Evolutionary conservation across 177 flowering plant species (phyloP).

Genomic region (Tripterygium wilfordii): DNA sequence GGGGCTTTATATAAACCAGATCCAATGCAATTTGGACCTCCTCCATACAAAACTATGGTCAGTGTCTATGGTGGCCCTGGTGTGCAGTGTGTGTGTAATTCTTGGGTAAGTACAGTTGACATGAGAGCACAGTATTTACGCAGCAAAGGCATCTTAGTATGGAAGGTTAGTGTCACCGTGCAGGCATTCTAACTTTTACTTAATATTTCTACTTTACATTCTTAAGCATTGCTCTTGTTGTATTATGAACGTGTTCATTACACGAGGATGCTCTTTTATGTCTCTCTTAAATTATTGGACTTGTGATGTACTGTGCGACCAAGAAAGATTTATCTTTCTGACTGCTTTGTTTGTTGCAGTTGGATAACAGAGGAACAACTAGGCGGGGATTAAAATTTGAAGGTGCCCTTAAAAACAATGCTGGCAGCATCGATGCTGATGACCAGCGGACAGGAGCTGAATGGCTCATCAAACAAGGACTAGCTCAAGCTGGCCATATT

Average conservation of each 20-base stretch:
- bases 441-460: constrained; percentile 81
- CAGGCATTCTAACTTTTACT: not conserved
- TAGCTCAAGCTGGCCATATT: constrained; percentile 60
- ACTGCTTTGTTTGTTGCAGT: constrained; percentile 31
- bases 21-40: constrained; percentile 67
- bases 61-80: constrained; percentile 90
- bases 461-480: constrained; percentile 80
- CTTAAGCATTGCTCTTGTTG: too few species aligned
- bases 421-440: constrained; percentile 68
- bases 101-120: constrained; percentile 90
- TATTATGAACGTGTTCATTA: too few species aligned
- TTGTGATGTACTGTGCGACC: too few species aligned
- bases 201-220: too few species aligned
- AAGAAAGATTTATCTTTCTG: not conserved
- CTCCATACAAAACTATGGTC: constrained; percentile 81
- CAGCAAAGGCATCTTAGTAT: constrained; percentile 81
- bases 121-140: constrained; percentile 92
- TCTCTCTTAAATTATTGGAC: too few species aligned
- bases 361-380: constrained; percentile 85
- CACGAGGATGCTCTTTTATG: too few species aligned
- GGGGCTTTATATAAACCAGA: constrained; percentile 86
- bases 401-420: constrained; percentile 54
- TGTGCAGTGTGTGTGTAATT: constrained; percentile 72
- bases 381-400: constrained; percentile 89
- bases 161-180: constrained; percentile 62